Base-by-base conservation (phyloP, 345 rosid species). In the Aquilaria yunnanensis region DNA sequence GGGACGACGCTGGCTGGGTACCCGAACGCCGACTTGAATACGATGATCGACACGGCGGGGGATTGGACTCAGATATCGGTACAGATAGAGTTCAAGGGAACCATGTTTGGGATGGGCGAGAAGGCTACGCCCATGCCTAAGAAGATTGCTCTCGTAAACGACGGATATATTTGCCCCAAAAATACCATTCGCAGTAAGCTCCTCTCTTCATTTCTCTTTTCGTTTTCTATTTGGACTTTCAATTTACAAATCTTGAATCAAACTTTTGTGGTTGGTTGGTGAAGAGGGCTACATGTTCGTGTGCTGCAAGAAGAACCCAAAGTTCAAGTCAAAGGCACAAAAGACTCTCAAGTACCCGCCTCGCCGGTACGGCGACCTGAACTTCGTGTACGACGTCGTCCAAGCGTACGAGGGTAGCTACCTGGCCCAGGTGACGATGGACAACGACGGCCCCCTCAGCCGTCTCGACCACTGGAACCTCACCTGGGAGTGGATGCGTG, bases 401-500 rank as follows among this genome's bases (percentile, higher is more conserved):
- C 69, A 49, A n/a, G 54, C 84, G 5, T 63, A 54, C 8, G 72
- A 47, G 1, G 11, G 63, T 0, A 30, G 61, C 62, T 85, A 85
- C 66, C 56, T 65, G 53, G 85, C 78, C 6, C 78, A 72, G 51
- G 85, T 85, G 33, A 69, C 85, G 2, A 69, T 85, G 7, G 72
- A 82, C 12, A 85, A 78, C 69, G 60, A 70, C 45, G 68, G 73
- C 34, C 80, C 85, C 14, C 61, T 82, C 7, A 81, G 75, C 8
- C 82, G 84, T 10, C 80, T 85, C 16, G 82, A 85, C 30, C 80
- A 78, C 58, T 85, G 91, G 91, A 78, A 71, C 49, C 61, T 85
- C 53, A 85, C 84, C 65, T 85, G 91, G 87, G 83, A 82, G 6
- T 85, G 91, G 91, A 75, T 48, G 65, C 63, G 75, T 48, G 74